Evolutionary conservation across 345 rosid species (phyloP), one percentile per base, ranked within the genome.

Genomic region (Ceriops decandra): DNA sequence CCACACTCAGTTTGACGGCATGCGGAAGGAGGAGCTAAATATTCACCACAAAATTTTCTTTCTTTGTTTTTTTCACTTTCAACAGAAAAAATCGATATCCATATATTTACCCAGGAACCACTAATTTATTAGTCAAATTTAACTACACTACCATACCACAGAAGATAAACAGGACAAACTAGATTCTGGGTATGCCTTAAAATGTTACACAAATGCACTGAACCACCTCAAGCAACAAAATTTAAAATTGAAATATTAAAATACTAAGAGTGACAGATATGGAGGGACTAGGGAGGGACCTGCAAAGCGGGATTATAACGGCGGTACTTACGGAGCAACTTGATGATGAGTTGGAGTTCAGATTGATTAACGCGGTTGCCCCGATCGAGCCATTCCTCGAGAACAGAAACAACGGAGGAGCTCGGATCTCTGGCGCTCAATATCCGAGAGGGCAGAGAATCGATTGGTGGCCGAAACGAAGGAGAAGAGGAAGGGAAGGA

Each of bases 381-480:
- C 31, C 68, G 79, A 51, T 30, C 30, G 51, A 71, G 54, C 84
- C 79, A 77, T 71, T 73, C 60, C 8, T 80, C 74, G 31, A 77
- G 78, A 20, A 64, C 68, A 16, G 76, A 72, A 16, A 53, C 15
- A 9, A 80, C 66, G 0, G 79, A 71, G 66, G 24, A 24, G 27
- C 17, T 64, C 0, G 76, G 76, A 62, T 71, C 78, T 56, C 30
- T 53, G 28, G 68, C 9, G 16, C 6, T 1, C 30, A 26, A 35
- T 46, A 80, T 60, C 33, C 62, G 60, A 24, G 62, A 26, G 30
- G 2, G 68, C 0, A 75, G 78, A 74, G 82, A 49, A 24, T 82
- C 85, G 17, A 26, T 47, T 8, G 76, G 60, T 5, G 5, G 9
- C 16, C 17, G 31, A 4, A 35, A 47, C 7, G 27, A 1, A 1